Conservation (phyloP, 805 yeast genomes). For the Candida sanyiensis region DNA sequence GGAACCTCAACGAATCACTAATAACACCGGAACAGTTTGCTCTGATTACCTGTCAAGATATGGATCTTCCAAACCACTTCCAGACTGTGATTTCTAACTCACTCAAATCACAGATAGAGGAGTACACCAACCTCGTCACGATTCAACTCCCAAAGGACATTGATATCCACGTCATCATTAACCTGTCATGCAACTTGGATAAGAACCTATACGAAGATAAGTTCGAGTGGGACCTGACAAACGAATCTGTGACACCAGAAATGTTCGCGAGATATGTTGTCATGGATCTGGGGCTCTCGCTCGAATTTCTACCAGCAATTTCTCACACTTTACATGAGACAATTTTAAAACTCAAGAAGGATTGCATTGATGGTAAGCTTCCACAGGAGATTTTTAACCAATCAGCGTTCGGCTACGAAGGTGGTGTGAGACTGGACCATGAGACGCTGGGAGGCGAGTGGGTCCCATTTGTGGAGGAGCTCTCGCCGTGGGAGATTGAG, state of each 20-base stretch:
- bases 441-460: constrained; percentile 76
- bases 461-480: constrained; percentile 82
- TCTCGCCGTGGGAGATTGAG: constrained; percentile 90
- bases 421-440: constrained; percentile 67
- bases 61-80: constrained; percentile 66
- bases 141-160: constrained; percentile 63
- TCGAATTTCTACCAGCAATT: constrained; percentile 87
- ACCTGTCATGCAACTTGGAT: constrained; percentile 75
- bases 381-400: constrained; percentile 48
- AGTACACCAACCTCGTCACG: constrained; percentile 55
- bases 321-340: constrained; percentile 83
- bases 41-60: constrained; percentile 68
- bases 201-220: constrained; percentile 84
- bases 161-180: constrained; percentile 70
- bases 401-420: constrained; percentile 55
- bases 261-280: constrained; percentile 77
- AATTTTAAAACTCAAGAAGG: constrained; percentile 69
- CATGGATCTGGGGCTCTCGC: constrained; percentile 72
- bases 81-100: constrained; percentile 62
- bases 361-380: constrained; percentile 65
- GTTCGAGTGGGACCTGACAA: constrained; percentile 85
- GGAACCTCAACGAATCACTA: constrained; percentile 82
- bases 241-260: constrained; percentile 53
- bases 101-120: constrained; percentile 77
- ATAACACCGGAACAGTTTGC: constrained; percentile 90